Evolutionary conservation across 1,284 basidiomycete genomes (phyloP).

Genomic region (Prillingera fragicola): DNA sequence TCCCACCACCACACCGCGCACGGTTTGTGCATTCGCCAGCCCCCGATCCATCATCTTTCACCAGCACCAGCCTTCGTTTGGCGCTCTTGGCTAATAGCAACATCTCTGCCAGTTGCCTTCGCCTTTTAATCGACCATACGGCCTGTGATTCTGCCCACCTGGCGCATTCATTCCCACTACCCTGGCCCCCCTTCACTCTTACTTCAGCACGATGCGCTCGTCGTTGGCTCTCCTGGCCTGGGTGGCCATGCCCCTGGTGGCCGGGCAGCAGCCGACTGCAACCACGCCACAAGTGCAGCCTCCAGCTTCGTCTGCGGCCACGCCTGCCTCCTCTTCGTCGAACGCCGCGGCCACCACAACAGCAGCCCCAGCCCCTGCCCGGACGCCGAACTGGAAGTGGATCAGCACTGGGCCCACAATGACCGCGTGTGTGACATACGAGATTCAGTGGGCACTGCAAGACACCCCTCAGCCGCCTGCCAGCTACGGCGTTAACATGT

Average conservation of each 20-base stretch:
- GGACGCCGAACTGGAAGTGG: too few relatives aligned
- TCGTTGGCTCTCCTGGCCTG: conserved; percentile 2
- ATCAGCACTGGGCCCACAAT: conserved; percentile 19
- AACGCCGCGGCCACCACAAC: background rate
- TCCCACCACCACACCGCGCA: background rate
- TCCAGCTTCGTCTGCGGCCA: background rate
- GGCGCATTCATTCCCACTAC: background rate
- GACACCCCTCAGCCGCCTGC: conserved; percentile 16
- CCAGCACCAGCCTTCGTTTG: too few relatives aligned
- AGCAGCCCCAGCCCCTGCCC: background rate
- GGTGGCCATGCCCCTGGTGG: background rate
- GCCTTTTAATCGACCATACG: too few relatives aligned
- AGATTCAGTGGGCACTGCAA: conserved; percentile 20
- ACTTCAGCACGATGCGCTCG: background rate
- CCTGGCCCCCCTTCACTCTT: background rate
- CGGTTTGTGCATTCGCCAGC: too few relatives aligned
- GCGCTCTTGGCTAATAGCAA: too few relatives aligned
- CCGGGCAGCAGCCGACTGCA: too few relatives aligned
- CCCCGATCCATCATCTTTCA: too few relatives aligned
- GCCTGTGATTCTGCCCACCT: too few relatives aligned
- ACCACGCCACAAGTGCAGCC: background rate
- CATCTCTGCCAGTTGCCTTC: too few relatives aligned
- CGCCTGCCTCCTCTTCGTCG: background rate
- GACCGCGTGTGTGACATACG: conserved; percentile 17
- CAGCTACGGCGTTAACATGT: conserved; percentile 24